These are phyloP conservation scores for Trichosanthes cucumerina DNA, from an alignment of 306 rosid genomes.

Conservation along the genomic window DNA sequence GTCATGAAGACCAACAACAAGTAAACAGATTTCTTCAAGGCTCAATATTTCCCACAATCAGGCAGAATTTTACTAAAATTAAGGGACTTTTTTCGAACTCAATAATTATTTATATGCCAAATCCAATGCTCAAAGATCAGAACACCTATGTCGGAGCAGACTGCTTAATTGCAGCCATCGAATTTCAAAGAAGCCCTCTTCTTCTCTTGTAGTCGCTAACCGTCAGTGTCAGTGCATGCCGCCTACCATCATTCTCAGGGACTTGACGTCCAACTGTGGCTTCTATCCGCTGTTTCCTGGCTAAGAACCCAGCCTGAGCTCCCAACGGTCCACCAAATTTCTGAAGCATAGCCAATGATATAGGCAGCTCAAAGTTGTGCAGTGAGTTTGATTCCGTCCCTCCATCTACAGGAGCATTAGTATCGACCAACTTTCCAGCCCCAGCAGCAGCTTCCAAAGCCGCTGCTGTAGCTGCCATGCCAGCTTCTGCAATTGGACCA, in stretches of 20 bases:
- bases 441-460: constrained; percentile 86
- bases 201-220: constrained; percentile 84
- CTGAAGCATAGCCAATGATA: constrained; percentile 63
- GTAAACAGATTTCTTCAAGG: background rate
- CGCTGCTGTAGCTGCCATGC: constrained; percentile 64
- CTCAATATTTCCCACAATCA: background rate
- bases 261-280: constrained; percentile 60
- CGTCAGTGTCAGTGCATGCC: constrained; percentile 56
- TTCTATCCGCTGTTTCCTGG: constrained; percentile 66
- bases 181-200: constrained; percentile 74
- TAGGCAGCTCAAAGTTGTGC: constrained; percentile 85
- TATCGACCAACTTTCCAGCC: constrained; percentile 92
- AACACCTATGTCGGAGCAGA: background rate
- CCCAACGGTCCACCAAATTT: constrained; percentile 80
- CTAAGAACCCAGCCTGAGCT: constrained; percentile 64
- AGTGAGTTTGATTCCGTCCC: constrained; percentile 59
- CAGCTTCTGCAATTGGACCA: constrained; percentile 27
- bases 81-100: background rate
- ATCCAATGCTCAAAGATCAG: background rate
- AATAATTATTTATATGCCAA: background rate
- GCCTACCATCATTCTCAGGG: constrained; percentile 62
- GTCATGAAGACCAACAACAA: background rate
- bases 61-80: background rate
- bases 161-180: background rate
- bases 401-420: constrained; percentile 78